These are phyloP conservation scores for Cystofilobasidium macerans DNA, from an alignment of 768 basidiomycete species.

Conservation along the genomic window DNA sequence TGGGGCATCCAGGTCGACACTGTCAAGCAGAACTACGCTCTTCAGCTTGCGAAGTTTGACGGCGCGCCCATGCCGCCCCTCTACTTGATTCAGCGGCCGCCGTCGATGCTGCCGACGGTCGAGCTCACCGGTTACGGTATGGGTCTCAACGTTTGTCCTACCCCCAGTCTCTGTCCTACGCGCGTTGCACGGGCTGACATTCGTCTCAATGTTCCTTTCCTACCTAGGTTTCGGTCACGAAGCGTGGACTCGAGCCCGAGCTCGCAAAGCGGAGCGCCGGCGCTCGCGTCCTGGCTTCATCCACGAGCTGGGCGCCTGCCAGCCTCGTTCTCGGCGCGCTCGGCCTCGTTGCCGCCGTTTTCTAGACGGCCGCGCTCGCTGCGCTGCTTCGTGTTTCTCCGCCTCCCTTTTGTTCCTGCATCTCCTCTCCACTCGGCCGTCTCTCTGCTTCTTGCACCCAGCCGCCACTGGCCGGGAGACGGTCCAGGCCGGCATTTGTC, in stretches of 20 bases:
- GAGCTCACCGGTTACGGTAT: slow-evolving; percentile 43
- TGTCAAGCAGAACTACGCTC: slow-evolving; percentile 43
- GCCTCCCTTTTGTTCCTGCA: not conserved
- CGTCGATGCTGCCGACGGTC: slow-evolving; percentile 76
- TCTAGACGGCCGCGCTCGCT: not conserved
- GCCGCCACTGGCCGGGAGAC: no score
- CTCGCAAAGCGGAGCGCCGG: not conserved
- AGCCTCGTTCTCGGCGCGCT: not conserved
- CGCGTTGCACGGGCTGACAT: not conserved
- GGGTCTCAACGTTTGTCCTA: slow-evolving; percentile 33
- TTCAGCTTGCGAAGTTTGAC: slow-evolving; percentile 69
- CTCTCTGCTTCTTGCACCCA: no score
- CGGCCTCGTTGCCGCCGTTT: not conserved
- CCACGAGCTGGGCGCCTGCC: not conserved
- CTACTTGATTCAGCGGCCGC: slow-evolving; percentile 47
- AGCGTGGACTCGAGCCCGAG: not conserved
- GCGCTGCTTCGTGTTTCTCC: not conserved
- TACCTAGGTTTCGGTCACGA: not conserved
- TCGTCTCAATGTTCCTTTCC: not conserved
- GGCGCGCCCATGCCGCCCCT: slow-evolving; percentile 54
- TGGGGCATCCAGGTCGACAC: slow-evolving; percentile 68
- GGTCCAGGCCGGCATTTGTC: no score
- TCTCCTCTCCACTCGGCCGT: not conserved
- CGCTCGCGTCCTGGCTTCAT: no score
- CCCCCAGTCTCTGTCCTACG: not conserved